phyloP scores from a whole-genome alignment of 768 basidiomycete genomes.

The Pleurotus djamor region DNA sequence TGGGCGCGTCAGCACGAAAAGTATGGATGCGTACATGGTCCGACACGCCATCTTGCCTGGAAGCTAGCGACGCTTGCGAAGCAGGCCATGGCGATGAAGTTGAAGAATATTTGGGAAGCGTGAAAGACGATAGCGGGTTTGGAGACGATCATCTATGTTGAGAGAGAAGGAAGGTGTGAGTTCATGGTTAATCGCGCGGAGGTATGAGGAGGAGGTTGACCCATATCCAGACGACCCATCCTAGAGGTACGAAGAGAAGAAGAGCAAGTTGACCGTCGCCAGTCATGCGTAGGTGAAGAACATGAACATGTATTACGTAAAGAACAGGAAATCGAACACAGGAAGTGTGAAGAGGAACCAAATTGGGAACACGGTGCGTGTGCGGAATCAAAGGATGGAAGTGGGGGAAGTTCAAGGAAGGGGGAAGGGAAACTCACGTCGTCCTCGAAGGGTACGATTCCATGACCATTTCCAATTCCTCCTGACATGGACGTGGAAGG shows the following conservation, averaged over 20 bases:
- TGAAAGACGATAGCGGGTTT: slow-evolving; percentile 81
- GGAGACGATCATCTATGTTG: slow-evolving; percentile 77
- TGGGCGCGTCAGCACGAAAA: slow-evolving; percentile 4
- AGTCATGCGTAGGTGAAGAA: slow-evolving; percentile 34
- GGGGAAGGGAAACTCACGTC: slow-evolving; percentile 52
- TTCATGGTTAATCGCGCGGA: slow-evolving; percentile 9
- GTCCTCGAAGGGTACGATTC: slow-evolving; percentile 63
- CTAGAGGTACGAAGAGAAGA: slow-evolving; percentile 61
- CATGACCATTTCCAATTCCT: slow-evolving; percentile 60
- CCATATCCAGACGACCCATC: slow-evolving; percentile 71
- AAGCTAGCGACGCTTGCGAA: slow-evolving; percentile 88
- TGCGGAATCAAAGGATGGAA: slow-evolving; percentile 13
- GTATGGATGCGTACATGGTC: slow-evolving; percentile 68
- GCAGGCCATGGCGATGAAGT: slow-evolving; percentile 89
- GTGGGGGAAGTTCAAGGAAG: not conserved
- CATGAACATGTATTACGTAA: slow-evolving; percentile 49
- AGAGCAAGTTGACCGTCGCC: slow-evolving; percentile 50
- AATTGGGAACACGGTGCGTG: slow-evolving; percentile 6
- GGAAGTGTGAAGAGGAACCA: slow-evolving; percentile 6
- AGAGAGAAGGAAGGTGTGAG: slow-evolving; percentile 11
- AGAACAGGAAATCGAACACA: slow-evolving; percentile 6
- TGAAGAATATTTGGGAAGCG: slow-evolving; percentile 83
- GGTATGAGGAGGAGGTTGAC: slow-evolving; percentile 31
- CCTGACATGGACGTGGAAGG: slow-evolving; percentile 40
- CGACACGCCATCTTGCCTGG: slow-evolving; percentile 81